Base-by-base conservation (phyloP, 208 protist genomes). In the Trypanosomatidae sp. region DNA sequence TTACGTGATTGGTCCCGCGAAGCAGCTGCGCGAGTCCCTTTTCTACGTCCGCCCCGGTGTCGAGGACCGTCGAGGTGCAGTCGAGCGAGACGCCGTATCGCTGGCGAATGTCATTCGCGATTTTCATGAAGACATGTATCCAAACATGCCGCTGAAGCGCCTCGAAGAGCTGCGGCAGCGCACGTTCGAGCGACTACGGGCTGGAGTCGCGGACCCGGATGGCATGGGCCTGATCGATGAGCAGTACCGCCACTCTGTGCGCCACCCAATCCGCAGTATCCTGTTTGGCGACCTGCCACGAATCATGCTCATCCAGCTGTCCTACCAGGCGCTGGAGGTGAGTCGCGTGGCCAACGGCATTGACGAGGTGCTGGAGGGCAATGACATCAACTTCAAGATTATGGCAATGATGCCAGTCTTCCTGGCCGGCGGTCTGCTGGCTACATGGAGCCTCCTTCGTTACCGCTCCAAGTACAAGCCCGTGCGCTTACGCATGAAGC, bases 371-470 rank as follows among this genome's bases (percentile, higher is more conserved):
- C 81, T 95, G 49, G 86, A 89, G 55, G 83, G 85, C 69, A 95
- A 93, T 73, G 88, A 92, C 58, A 67, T 95, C 46, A 95, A 93
- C 59, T 93, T 93, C 69, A 87, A 91, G 71, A 69, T 95, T 17
- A 93, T 93, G 87, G 84, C 88, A 17, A 79, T 92, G 72, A 76
- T 90, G 62, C 91, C 88, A 4, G 72, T 93, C 6, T 74, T 93
- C 19, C 70, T 70, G 12, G 70, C 79, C 0, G 71, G 77, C 0
- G 66, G 78, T 0, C 49, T 85, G 30, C 43, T 81, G 3, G 52
- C 75, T 17, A 47, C 79, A 28, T 86, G 84, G 78, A 33, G 30
- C 8, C 71, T 81, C 22, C 62, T 79, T 44, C 79, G 81, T 12
- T 84, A 81, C 65, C 68, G 83, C 6, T 70, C 68, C 2, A 82